Conservation (phyloP, 192 early-diverging fungal genomes). For the Kickxella alabastrina region DNA sequence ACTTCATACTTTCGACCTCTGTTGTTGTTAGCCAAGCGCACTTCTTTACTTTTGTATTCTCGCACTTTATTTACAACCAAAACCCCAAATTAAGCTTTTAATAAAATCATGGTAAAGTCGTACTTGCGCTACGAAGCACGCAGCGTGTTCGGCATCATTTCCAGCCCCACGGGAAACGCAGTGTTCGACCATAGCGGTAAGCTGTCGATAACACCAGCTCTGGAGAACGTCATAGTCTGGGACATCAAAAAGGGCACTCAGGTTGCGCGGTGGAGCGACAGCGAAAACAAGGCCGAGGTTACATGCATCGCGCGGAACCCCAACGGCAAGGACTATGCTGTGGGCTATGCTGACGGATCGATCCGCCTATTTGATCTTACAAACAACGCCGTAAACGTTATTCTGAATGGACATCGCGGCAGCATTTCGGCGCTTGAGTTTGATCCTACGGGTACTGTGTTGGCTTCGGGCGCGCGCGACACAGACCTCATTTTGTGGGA, state of each 20-base stretch:
- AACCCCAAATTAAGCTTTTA: too few species aligned
- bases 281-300: conserved; percentile 79
- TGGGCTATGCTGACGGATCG: conserved; percentile 91
- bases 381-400: conserved; percentile 56
- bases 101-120: conserved; percentile 56
- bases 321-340: conserved; percentile 70
- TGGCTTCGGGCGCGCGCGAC: conserved; percentile 89
- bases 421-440: conserved; percentile 82
- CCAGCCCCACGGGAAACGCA: conserved; percentile 63
- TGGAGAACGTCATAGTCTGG: conserved; percentile 83
- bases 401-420: conserved; percentile 88
- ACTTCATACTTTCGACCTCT: too few species aligned
- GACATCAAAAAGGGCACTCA: conserved; percentile 78
- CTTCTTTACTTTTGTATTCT: too few species aligned
- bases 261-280: conserved; percentile 74
- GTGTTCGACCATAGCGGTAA: conserved; percentile 68
- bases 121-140: conserved; percentile 80
- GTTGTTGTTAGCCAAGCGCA: too few species aligned
- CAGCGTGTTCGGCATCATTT: conserved; percentile 80
- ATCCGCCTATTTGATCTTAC: conserved; percentile 83
- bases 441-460: conserved; percentile 70
- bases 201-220: conserved; percentile 72
- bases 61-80: too few species aligned
- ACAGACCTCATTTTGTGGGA: conserved; percentile 97
- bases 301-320: conserved; percentile 73